Evolutionary conservation across 2,329 filamentous ascomycete species (phyloP).

Genomic region (Eutypa lata): DNA sequence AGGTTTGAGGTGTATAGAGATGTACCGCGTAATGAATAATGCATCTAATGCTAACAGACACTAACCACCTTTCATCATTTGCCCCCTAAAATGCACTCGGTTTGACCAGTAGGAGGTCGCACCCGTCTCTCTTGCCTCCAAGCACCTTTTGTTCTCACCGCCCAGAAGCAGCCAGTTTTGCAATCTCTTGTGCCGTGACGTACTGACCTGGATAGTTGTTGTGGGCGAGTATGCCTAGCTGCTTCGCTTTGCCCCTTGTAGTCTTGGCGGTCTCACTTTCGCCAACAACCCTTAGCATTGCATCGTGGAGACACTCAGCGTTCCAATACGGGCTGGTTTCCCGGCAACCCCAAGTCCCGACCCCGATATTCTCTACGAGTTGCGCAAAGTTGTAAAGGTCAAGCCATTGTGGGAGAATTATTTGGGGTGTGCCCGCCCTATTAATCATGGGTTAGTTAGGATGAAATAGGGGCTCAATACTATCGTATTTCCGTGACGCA

Average conservation of each 20-base stretch:
- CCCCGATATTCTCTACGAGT: constrained; percentile 10
- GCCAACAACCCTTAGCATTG: constrained; percentile 7
- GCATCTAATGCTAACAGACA: too few species aligned
- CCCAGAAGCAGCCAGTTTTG: constrained; percentile 8
- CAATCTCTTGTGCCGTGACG: constrained; percentile 11
- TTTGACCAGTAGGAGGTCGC: too few species aligned
- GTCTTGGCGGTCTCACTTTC: not conserved
- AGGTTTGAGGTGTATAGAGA: too few species aligned
- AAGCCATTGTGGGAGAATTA: constrained; percentile 13
- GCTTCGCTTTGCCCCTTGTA: constrained; percentile 4
- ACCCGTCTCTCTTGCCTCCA: too few species aligned
- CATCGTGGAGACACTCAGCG: constrained; percentile 6
- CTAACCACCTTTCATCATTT: too few species aligned
- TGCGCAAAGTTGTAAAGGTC: constrained; percentile 15
- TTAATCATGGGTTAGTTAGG: not conserved
- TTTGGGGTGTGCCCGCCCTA: constrained; percentile 12
- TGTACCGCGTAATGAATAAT: too few species aligned
- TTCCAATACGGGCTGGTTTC: constrained; percentile 10
- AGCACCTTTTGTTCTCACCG: too few species aligned
- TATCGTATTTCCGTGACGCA: too few species aligned
- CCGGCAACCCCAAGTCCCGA: constrained; percentile 12
- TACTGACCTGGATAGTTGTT: constrained; percentile 11
- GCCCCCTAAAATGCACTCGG: too few species aligned
- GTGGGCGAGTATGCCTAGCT: constrained; percentile 5
- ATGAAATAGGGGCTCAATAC: not conserved